Conservation (phyloP, 805 yeast genomes). For the Ogataea paraovalis region DNA sequence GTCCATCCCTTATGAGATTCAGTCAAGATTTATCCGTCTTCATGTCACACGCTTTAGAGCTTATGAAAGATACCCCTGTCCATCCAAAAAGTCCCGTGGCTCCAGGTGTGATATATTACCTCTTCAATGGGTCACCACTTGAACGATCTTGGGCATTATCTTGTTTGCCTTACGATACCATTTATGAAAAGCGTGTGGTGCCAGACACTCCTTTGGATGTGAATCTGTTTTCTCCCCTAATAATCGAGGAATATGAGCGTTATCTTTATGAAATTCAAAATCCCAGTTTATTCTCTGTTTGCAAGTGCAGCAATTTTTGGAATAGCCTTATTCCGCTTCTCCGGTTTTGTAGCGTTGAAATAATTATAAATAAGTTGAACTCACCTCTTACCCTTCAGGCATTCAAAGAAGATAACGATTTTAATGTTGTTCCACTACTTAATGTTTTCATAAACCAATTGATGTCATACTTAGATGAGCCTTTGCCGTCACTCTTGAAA, state of each 20-base stretch:
- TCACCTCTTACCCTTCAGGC: slow-evolving; percentile 25
- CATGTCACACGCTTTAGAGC: slow-evolving; percentile 36
- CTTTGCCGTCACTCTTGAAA: slow-evolving; percentile 54
- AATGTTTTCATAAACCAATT: slow-evolving; percentile 47
- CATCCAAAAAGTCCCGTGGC: slow-evolving; percentile 14
- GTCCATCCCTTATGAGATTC: slow-evolving; percentile 46
- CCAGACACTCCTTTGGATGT: slow-evolving; percentile 5
- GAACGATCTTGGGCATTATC: slow-evolving; percentile 48
- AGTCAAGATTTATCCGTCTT: slow-evolving; percentile 32
- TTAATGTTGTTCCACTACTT: slow-evolving; percentile 34
- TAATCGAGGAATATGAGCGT: slow-evolving; percentile 52
- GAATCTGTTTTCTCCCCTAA: slow-evolving; percentile 17
- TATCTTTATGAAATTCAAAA: slow-evolving; percentile 53
- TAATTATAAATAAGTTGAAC: slow-evolving; percentile 29
- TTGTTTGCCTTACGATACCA: slow-evolving; percentile 22
- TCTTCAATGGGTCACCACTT: slow-evolving; percentile 48
- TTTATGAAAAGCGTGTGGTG: slow-evolving; percentile 5
- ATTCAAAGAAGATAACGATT: slow-evolving; percentile 18
- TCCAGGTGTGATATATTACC: slow-evolving; percentile 52
- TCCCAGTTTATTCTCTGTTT: slow-evolving; percentile 43
- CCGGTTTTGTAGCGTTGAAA: slow-evolving; percentile 31
- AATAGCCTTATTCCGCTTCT: slow-evolving; percentile 34
- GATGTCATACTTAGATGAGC: slow-evolving; percentile 44
- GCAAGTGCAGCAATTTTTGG: slow-evolving; percentile 46
- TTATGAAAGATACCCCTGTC: slow-evolving; percentile 14